These are phyloP conservation scores for Fraxinus floribunda DNA, from an alignment of 305 asterid genomes.

Conservation along the genomic window DNA sequence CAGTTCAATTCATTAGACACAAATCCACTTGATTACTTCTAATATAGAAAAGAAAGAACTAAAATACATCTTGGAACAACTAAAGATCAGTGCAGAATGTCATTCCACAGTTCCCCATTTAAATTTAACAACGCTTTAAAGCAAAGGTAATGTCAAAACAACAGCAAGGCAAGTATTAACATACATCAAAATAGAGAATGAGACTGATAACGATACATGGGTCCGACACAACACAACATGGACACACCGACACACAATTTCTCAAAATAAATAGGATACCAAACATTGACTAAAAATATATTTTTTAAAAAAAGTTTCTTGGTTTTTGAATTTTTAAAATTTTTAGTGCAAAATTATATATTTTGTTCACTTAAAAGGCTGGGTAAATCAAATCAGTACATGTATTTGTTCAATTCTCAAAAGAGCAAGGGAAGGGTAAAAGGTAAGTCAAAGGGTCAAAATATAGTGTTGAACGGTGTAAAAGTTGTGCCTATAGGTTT, in stretches of 20 bases:
- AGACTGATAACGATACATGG: background rate
- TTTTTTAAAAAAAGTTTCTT: too few relatives aligned
- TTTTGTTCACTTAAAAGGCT: background rate
- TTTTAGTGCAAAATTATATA: background rate
- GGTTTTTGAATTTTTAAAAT: too few relatives aligned
- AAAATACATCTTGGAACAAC: background rate
- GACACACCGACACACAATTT: background rate
- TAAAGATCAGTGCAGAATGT: background rate
- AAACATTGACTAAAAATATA: background rate
- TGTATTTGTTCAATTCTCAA: background rate
- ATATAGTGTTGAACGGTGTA: too few relatives aligned
- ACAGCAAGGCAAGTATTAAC: background rate
- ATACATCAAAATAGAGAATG: background rate
- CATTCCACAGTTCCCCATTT: background rate
- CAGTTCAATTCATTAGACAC: background rate
- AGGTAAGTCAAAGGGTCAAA: background rate
- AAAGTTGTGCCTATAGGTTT: too few relatives aligned
- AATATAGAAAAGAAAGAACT: background rate
- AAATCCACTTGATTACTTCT: background rate
- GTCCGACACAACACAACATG: background rate
- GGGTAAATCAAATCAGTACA: background rate
- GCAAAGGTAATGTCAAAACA: background rate
- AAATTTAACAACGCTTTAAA: background rate
- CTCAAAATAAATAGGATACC: background rate
- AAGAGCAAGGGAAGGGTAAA: background rate